These are phyloP conservation scores for Erodium chrysanthum DNA, from an alignment of 441 rosid species.

Conservation along the genomic window DNA sequence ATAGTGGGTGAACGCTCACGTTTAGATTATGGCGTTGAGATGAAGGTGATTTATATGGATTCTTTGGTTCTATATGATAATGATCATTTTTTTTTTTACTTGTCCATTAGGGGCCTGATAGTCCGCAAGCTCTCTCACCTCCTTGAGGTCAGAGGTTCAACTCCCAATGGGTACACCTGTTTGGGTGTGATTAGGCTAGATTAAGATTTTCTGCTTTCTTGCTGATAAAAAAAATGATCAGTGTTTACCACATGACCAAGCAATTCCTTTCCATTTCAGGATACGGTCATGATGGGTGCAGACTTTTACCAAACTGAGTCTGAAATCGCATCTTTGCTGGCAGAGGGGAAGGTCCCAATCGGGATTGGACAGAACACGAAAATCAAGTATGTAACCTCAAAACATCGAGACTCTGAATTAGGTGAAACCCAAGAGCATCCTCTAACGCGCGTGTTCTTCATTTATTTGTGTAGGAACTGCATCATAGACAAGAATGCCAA, in stretches of 20 bases:
- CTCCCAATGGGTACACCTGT: too few relatives aligned
- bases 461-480: constrained; percentile 46
- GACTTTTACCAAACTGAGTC: constrained; percentile 79
- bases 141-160: too few relatives aligned
- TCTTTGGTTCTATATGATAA: background rate
- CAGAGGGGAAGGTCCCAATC: constrained; percentile 73
- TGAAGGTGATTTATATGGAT: constrained; percentile 36
- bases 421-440: background rate
- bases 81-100: too few relatives aligned
- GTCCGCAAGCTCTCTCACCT: too few relatives aligned
- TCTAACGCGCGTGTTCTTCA: background rate
- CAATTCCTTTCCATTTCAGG: constrained; percentile 30
- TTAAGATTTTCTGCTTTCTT: too few relatives aligned
- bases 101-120: too few relatives aligned
- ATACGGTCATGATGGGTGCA: constrained; percentile 79
- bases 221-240: too few relatives aligned
- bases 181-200: too few relatives aligned
- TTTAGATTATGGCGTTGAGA: constrained; percentile 68
- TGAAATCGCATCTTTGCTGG: constrained; percentile 77
- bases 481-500: constrained; percentile 83
- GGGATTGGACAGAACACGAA: constrained; percentile 71
- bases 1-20: constrained; percentile 84
- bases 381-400: constrained; percentile 38
- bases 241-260: background rate
- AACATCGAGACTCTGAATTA: background rate